Conservation (phyloP, 768 basidiomycete genomes). For the Amanita rubescens region DNA sequence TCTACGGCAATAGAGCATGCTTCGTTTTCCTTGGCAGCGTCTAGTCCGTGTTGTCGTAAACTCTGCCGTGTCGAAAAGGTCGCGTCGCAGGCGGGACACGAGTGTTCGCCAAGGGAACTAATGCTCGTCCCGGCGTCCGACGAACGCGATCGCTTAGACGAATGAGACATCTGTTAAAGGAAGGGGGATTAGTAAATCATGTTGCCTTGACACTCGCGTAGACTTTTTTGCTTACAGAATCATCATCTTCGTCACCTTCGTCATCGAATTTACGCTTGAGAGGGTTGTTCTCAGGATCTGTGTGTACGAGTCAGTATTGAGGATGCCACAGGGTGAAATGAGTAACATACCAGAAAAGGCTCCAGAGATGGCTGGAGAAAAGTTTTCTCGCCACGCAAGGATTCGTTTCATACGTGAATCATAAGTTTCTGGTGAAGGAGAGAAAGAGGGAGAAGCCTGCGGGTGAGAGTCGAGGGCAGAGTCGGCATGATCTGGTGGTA, state of each 20-base stretch:
- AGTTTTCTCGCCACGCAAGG: conserved; percentile 62
- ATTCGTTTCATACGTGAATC: conserved; percentile 56
- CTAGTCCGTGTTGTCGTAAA: conserved; percentile 53
- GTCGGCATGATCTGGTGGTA: conserved; percentile 29
- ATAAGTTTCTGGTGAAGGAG: conserved; percentile 38
- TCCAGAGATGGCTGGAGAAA: conserved; percentile 35
- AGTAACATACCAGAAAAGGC: conserved; percentile 32
- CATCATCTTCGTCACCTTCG: conserved; percentile 34
- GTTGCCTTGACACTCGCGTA: neutral
- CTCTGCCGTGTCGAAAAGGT: conserved; percentile 52
- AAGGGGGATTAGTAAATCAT: conserved; percentile 9
- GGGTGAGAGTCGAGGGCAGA: no score
- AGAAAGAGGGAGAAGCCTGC: conserved; percentile 9
- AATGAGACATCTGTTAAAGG: conserved; percentile 36
- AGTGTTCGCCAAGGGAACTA: conserved; percentile 38
- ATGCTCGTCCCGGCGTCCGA: conserved; percentile 18
- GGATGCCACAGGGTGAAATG: neutral
- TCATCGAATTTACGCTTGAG: conserved; percentile 46
- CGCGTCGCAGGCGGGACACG: conserved; percentile 72
- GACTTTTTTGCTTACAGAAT: conserved; percentile 20
- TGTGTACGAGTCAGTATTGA: no score
- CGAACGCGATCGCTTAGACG: conserved; percentile 51
- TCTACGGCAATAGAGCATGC: conserved; percentile 70
- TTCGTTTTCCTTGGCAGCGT: conserved; percentile 43
- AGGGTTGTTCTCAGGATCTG: no score